A percentile compares a stretch with the other conserved stretches of the same genome.
These are phyloP conservation scores for Fusarium sp. DNA, from an alignment of 2,329 filamentous ascomycete genomes.

Conservation along the genomic window DNA sequence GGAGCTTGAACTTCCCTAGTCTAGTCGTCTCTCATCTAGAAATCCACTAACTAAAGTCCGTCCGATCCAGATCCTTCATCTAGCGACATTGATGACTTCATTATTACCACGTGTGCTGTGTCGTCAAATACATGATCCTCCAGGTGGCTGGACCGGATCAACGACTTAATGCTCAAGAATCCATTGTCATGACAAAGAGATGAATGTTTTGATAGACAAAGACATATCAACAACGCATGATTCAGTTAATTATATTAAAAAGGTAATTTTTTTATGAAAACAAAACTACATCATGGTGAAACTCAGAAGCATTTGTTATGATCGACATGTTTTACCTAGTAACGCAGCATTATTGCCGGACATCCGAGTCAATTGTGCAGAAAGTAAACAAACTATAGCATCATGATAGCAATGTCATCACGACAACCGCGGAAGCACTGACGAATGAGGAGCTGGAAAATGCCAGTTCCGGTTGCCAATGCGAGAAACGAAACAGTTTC, in stretches of 20 bases:
- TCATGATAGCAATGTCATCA: constrained; percentile 32
- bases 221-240: neutral
- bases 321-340: constrained; percentile 11
- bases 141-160: constrained; percentile 11
- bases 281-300: constrained; percentile 23
- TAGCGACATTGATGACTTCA: constrained; percentile 20
- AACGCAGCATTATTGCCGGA: constrained; percentile 5
- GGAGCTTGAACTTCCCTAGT: neutral
- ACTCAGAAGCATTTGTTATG: neutral
- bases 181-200: constrained; percentile 16
- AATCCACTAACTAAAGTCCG: neutral
- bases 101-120: constrained; percentile 25
- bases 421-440: constrained; percentile 7
- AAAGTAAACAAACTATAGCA: constrained; percentile 33
- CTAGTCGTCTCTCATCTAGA: neutral
- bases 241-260: neutral
- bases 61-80: constrained; percentile 10
- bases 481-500: constrained; percentile 17
- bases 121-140: constrained; percentile 6
- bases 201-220: neutral
- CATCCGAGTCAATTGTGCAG: constrained; percentile 15
- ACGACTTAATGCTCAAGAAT: constrained; percentile 5
- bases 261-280: neutral
- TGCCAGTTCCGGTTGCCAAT: constrained; percentile 3
- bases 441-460: constrained; percentile 32